Evolutionary conservation across 495 filamentous ascomycete genomes (phyloP).

Genomic region (Trypethelium eluteriae): DNA sequence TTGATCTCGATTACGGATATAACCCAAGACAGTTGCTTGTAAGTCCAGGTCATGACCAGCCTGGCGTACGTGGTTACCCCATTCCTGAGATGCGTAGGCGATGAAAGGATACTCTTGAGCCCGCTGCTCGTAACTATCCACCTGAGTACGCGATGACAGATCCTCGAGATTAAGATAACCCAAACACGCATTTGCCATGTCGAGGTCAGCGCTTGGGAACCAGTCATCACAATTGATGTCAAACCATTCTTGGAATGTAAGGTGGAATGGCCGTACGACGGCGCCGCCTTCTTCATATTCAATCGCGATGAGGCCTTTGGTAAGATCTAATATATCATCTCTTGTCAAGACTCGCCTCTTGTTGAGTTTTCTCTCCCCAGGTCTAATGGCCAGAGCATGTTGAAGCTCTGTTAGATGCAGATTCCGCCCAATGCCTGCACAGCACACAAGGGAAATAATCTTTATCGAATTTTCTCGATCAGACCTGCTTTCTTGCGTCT

Average conservation of each 20-base stretch:
- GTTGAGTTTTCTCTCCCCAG: neutral
- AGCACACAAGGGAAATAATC: neutral
- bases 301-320: neutral
- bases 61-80: slow-evolving; percentile 13
- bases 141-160: neutral
- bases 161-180: neutral
- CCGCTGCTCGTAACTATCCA: neutral
- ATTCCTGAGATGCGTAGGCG: slow-evolving; percentile 16
- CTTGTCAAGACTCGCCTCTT: neutral
- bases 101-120: slow-evolving; percentile 7
- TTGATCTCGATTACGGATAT: neutral
- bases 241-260: neutral
- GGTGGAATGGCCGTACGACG: slow-evolving; percentile 10
- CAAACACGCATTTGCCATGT: neutral
- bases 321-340: neutral
- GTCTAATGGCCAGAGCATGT: neutral
- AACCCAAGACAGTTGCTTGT: neutral
- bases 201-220: neutral
- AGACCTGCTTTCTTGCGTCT: neutral
- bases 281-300: neutral
- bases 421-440: neutral
- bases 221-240: neutral
- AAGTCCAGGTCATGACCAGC: neutral
- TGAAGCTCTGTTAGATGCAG: slow-evolving; percentile 1
- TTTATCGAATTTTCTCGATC: slow-evolving; percentile 3